These are phyloP conservation scores for Nakazawaea holstii DNA, from an alignment of 805 yeast species.

Conservation along the genomic window DNA sequence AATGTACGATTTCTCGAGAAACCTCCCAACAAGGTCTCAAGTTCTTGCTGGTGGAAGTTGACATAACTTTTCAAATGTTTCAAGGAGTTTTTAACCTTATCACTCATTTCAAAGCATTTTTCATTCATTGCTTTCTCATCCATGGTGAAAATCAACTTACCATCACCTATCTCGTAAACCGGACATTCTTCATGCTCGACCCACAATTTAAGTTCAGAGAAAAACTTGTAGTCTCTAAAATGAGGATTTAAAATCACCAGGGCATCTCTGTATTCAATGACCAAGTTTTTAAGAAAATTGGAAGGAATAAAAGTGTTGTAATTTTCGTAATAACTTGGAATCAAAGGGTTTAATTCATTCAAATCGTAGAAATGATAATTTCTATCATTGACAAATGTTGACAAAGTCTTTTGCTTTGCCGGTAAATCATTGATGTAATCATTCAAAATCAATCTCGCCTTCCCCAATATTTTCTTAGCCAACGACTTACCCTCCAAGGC, in stretches of 20 bases:
- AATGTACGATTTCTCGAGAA: neutral
- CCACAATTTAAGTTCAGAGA: slow-evolving; percentile 1
- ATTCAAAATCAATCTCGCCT: neutral
- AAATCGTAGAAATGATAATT: slow-evolving; percentile 49
- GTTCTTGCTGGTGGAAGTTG: slow-evolving; percentile 3
- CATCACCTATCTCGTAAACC: neutral
- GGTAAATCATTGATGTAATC: neutral
- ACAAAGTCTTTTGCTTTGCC: slow-evolving; percentile 8
- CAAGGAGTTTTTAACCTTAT: neutral
- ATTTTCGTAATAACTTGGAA: slow-evolving; percentile 46
- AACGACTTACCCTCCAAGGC: neutral
- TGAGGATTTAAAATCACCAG: neutral
- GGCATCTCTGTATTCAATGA: slow-evolving; percentile 2
- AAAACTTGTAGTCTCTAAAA: neutral
- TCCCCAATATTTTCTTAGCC: neutral
- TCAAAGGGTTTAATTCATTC: slow-evolving; percentile 48
- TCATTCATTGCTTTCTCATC: slow-evolving; percentile 2
- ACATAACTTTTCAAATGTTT: neutral
- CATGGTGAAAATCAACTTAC: neutral
- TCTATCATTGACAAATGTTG: slow-evolving; percentile 35
- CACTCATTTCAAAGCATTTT: slow-evolving; percentile 1
- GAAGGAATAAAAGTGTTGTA: slow-evolving; percentile 3
- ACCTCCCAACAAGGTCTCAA: neutral
- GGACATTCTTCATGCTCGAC: slow-evolving; percentile 5
- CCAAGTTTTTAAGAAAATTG: slow-evolving; percentile 6